Evolutionary conservation across 257 asterid species (phyloP), one percentile per base, ranked within the genome.

Genomic region (Cordia subcordata): DNA sequence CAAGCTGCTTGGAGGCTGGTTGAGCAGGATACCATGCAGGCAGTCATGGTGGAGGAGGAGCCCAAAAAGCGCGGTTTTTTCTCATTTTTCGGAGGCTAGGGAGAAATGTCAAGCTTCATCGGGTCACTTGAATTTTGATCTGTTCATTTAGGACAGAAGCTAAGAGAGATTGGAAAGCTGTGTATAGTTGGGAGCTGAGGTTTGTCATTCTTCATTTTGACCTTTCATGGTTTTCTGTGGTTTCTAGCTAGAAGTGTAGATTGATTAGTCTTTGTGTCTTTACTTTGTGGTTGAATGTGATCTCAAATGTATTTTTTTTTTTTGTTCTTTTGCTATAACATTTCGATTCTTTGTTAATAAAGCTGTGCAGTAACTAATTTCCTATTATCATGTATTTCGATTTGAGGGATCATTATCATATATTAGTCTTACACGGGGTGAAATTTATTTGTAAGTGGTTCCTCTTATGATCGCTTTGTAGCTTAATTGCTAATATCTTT

Each of bases 1-100:
- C 99, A 93, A 77, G 99, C 97, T 0, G 99, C 97, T 0, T 93
- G 97, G 99, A 77, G 99, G 77, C 61, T 93, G 84, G 97, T 86
- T 44, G 99, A 93, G 82, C 99, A 93, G 81, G 99, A 93, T 67
- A 93, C 88, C 67, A 93, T 93, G 97, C 78, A 83, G 80, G 96
- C 96, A 1, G 97, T 92, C 38, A 79, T 92, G 94, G 53, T 88
- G 81, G 97, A 93, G 78, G 96, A 91, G 66, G 94, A 82, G 74
- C 99, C 97, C 9, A 93, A 93, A 79, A 93, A 89, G 53, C 83
- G 91, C 0, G 97, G 97, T 0, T 86, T 84, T 55, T 93, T 93
- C 84, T 93, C 99, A 0, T 93, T 89, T 60, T 93, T 93, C n/a
- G 95, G 96, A 38, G 73, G 91, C 65, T 92, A 80, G 80, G 44